phyloP scores from a whole-genome alignment of 108 stramenopile genomes.

The Nannochloropsis gaditana region DNA sequence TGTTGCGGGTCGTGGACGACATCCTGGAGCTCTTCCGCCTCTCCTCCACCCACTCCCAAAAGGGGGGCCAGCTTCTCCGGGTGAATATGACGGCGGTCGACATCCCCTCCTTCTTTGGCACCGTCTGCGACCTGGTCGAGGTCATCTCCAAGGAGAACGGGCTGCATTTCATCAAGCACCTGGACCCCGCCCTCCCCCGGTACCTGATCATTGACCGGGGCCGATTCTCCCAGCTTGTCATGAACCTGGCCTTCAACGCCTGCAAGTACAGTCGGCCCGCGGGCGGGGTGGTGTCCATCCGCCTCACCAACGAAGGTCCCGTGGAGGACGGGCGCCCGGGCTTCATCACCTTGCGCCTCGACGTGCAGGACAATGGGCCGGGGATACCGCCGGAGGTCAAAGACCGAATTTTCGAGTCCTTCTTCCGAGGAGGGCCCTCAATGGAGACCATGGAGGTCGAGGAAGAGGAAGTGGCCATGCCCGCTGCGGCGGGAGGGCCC shows the following conservation, averaged over 20 bases:
- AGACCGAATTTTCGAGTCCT: conserved; percentile 8
- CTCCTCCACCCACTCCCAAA: neutral
- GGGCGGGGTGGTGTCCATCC: neutral
- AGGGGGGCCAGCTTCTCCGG: neutral
- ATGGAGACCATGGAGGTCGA: neutral
- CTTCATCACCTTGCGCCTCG: neutral
- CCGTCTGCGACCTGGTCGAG: conserved; percentile 7
- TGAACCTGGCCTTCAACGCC: neutral
- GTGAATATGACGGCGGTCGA: neutral
- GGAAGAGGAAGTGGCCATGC: neutral
- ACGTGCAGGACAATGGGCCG: neutral
- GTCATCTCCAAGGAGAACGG: neutral
- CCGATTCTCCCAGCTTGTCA: conserved; percentile 2
- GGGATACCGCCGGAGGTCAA: neutral
- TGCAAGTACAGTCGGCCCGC: conserved; percentile 4
- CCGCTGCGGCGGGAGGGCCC: neutral
- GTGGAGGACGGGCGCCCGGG: neutral
- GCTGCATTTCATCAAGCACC: conserved; percentile 15
- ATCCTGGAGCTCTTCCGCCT: neutral
- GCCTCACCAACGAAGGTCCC: neutral
- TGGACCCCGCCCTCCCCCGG: neutral
- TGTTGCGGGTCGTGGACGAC: conserved; percentile 12
- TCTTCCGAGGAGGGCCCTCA: neutral
- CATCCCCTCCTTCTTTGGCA: neutral
- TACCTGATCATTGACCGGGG: neutral